These are phyloP conservation scores for Leptomonas pyrrhocoris DNA, from an alignment of 208 protist genomes.

Conservation along the genomic window DNA sequence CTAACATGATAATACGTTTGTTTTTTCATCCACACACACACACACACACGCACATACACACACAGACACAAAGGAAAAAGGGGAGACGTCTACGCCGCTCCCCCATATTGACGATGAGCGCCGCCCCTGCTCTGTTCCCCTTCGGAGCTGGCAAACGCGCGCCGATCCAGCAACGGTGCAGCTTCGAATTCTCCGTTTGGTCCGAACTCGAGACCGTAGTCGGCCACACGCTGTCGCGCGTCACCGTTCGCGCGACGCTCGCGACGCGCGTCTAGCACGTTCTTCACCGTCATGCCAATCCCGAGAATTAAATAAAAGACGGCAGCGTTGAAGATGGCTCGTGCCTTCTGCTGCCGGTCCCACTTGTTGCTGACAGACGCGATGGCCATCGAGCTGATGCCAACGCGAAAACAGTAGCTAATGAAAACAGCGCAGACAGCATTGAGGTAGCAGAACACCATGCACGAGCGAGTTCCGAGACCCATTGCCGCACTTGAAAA, in stretches of 20 bases:
- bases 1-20: not conserved
- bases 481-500: slow-evolving; percentile 39
- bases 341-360: slow-evolving; percentile 65
- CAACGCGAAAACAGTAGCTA: slow-evolving; percentile 70
- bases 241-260: slow-evolving; percentile 22
- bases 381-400: slow-evolving; percentile 73
- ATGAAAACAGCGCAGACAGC: slow-evolving; percentile 72
- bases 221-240: slow-evolving; percentile 15
- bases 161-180: slow-evolving; percentile 24
- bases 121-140: not conserved
- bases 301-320: slow-evolving; percentile 70
- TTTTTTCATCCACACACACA: not conserved
- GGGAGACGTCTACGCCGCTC: not conserved
- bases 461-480: slow-evolving; percentile 54
- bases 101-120: not conserved
- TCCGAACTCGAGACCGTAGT: slow-evolving; percentile 9
- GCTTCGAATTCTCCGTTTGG: slow-evolving; percentile 2
- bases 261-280: slow-evolving; percentile 16
- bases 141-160: slow-evolving; percentile 2
- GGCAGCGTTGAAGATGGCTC: slow-evolving; percentile 64
- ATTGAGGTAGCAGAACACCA: slow-evolving; percentile 82
- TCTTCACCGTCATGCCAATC: slow-evolving; percentile 39
- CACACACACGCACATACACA: not conserved
- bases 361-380: slow-evolving; percentile 52
- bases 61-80: not conserved